A percentile compares a stretch with the other conserved stretches of the same genome.
phyloP scores from a whole-genome alignment of 306 rosid species.

The Arachis hypogaea region DNA sequence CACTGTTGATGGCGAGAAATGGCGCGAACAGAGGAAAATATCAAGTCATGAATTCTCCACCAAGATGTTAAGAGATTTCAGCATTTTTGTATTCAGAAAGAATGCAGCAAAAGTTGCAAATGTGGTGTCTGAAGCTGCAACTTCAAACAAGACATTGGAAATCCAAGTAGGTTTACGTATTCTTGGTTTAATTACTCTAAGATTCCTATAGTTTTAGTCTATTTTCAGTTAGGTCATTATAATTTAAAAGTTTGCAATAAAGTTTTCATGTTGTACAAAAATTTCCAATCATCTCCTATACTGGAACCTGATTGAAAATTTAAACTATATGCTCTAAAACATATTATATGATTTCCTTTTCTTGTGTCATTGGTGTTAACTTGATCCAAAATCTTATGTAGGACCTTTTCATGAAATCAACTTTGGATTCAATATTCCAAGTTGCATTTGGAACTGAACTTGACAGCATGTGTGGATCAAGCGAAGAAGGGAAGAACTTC shows the following conservation, averaged over 20 bases:
- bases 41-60: conserved; percentile 81
- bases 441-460: conserved; percentile 80
- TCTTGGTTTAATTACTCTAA: too few relatives aligned
- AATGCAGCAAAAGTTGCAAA: conserved; percentile 70
- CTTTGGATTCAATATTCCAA: conserved; percentile 74
- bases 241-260: too few relatives aligned
- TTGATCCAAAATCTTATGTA: conserved; percentile 28
- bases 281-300: too few relatives aligned
- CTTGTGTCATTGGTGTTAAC: conserved; percentile 18
- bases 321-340: background rate
- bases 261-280: too few relatives aligned
- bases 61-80: conserved; percentile 64
- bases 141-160: conserved; percentile 49
- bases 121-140: conserved; percentile 61
- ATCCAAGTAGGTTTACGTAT: conserved; percentile 57
- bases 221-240: too few relatives aligned
- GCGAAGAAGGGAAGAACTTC: conserved; percentile 68
- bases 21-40: conserved; percentile 82
- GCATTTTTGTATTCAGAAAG: conserved; percentile 58
- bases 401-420: conserved; percentile 70
- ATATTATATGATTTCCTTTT: background rate
- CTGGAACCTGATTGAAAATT: too few relatives aligned
- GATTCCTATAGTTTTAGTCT: too few relatives aligned
- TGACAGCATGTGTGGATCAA: conserved; percentile 82
- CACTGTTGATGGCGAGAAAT: conserved; percentile 77